Percentiles rank a stretch among this genome's conserved stretches.
Evolutionary conservation across 2,329 filamentous ascomycete genomes (phyloP).

Genomic region (Cladosporium sp.): DNA sequence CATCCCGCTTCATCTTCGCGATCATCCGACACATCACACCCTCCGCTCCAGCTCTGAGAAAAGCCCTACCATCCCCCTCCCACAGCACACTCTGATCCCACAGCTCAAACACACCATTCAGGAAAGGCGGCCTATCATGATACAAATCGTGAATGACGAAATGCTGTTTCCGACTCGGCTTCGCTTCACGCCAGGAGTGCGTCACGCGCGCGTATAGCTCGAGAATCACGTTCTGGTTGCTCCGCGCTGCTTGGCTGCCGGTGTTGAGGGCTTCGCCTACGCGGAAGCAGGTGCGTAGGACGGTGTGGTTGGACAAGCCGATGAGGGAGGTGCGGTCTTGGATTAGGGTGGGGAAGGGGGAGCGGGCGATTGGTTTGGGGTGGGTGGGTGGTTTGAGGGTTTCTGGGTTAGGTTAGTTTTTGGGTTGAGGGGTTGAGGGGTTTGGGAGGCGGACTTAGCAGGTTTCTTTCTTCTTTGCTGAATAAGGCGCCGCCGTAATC

Average conservation of each 20-base stretch:
- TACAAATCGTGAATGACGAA: conserved; percentile 64
- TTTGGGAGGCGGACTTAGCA: conserved; percentile 19
- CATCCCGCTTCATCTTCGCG: conserved; percentile 45
- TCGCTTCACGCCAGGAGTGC: conserved; percentile 51
- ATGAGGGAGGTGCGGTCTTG: conserved; percentile 52
- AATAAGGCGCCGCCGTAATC: conserved; percentile 29
- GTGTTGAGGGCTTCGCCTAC: conserved; percentile 57
- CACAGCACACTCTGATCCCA: conserved; percentile 44
- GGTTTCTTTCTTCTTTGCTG: conserved; percentile 20
- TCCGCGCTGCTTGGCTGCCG: conserved; percentile 43
- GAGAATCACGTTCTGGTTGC: conserved; percentile 48
- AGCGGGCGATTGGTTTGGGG: conserved; percentile 45
- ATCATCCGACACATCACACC: conserved; percentile 42
- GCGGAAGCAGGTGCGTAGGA: conserved; percentile 60
- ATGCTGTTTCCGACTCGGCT: conserved; percentile 47
- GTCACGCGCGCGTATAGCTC: conserved; percentile 62
- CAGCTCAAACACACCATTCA: conserved; percentile 44
- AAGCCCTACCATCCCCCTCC: conserved; percentile 40
- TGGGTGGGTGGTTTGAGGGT: conserved; percentile 1
- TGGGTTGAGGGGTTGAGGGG: background rate
- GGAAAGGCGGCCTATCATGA: conserved; percentile 53
- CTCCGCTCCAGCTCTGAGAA: conserved; percentile 33
- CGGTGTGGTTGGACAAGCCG: conserved; percentile 44
- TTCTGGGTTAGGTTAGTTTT: background rate
- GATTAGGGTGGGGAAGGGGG: conserved; percentile 47